Evolutionary conservation across 2,329 filamentous ascomycete species (phyloP).

Genomic region (Hypoxylon sp.): DNA sequence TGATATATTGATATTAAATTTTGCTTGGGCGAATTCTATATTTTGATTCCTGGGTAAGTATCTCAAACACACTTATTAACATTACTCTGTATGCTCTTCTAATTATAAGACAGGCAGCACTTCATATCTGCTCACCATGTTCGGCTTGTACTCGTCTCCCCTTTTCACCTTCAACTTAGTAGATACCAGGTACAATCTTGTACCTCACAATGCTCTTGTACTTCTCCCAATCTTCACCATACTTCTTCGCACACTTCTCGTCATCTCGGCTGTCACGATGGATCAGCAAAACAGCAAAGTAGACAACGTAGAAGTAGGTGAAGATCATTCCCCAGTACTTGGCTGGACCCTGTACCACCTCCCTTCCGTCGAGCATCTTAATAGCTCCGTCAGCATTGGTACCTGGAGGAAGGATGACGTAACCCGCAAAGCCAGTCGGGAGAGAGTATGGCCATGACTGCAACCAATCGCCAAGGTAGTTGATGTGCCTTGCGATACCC

Average conservation of each 20-base stretch:
- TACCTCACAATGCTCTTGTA: conserved; percentile 88
- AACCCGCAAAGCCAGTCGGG: conserved; percentile 88
- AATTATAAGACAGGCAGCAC: neutral
- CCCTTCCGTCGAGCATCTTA: conserved; percentile 71
- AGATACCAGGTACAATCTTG: conserved; percentile 87
- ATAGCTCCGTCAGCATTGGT: conserved; percentile 67
- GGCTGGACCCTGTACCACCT: conserved; percentile 79
- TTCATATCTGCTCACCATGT: neutral
- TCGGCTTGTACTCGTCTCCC: too few species aligned
- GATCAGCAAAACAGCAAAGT: conserved; percentile 88
- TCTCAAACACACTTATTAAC: neutral
- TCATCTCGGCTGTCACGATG: conserved; percentile 91
- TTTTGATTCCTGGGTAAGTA: neutral
- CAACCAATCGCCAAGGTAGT: conserved; percentile 95
- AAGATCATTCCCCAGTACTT: conserved; percentile 88
- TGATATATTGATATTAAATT: neutral
- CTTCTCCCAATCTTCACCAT: conserved; percentile 90
- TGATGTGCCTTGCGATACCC: conserved; percentile 92
- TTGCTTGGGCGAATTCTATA: neutral
- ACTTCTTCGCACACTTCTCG: conserved; percentile 91
- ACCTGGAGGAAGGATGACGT: conserved; percentile 75
- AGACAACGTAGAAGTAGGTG: conserved; percentile 95
- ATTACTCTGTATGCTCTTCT: neutral
- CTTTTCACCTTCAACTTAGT: conserved; percentile 64
- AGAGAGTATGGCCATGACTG: conserved; percentile 93